Base-by-base conservation (phyloP, 192 early-diverging fungal species). In the Thamnidium elegans region DNA sequence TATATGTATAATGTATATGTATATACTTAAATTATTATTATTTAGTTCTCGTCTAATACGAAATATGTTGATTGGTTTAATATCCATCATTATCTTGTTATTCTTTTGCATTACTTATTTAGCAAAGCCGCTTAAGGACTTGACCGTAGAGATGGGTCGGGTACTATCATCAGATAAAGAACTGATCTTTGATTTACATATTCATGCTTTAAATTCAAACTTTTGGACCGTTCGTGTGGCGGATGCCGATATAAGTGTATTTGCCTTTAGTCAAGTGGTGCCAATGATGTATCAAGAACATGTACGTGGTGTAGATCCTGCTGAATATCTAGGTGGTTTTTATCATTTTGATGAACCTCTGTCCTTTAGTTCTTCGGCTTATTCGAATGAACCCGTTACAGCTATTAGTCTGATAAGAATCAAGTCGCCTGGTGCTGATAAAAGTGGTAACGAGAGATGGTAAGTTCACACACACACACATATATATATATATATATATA, bases 111-210 rank as follows among this genome's bases (percentile, higher is more conserved):
- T 59, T 19, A 15, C 46, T 26, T 67, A 67, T 23, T 19, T 43
- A 7, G 65, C 65, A 17, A 59, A 67, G 8, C 69, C 69, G 26
- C 46, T 71, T 5, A 32, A 31, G 20, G 52, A 62, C 17, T 36
- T 66, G 26, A 31, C 36, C 14, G 77, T 77, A 15, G 72, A 68
- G 2, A 77, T 88, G 54, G 70, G 80, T 21, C 76, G 82, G 48
- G 81, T 88, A 4, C 66, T 88, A 48, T 84, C 87, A 15, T 78
- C 87, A 7, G 85, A 88, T 32, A 86, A 85, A 58, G 85, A 86
- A 67, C 72, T 88, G 15, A 77, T 88, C 14, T 88, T 88, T 54
- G 83, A 87, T 50, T 62, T 88, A 47, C 80, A 83, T 62, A 67
- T 88, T 3, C 69, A 76, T 45, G 77, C 80, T 1, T 73, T 74